Evolutionary conservation across 257 asterid species (phyloP).

Genomic region (Solanum okadae): DNA sequence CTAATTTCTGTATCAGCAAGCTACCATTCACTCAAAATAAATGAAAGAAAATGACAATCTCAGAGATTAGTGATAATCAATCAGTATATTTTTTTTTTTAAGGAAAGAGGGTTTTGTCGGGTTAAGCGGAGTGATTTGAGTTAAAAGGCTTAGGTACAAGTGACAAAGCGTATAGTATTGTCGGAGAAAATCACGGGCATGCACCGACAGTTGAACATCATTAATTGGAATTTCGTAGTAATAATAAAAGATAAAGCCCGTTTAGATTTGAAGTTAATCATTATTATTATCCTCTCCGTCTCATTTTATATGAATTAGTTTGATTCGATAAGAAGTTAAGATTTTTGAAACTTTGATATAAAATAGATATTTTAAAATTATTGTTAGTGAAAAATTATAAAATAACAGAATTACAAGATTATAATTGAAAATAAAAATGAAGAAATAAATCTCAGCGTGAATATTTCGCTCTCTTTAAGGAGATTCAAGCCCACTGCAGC

Average conservation of each 20-base stretch:
- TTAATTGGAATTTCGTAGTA: neutral
- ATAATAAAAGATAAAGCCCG: neutral
- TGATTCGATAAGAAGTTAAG: too few species aligned
- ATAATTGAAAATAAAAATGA: too few species aligned
- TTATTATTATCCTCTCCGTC: neutral
- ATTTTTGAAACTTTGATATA: too few species aligned
- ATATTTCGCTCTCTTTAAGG: too few species aligned
- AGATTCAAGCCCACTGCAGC: too few species aligned
- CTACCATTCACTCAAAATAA: neutral
- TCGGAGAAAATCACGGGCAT: neutral
- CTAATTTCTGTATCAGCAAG: neutral
- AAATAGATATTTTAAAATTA: too few species aligned
- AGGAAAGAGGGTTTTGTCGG: neutral
- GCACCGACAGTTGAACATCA: neutral
- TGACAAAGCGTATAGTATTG: neutral
- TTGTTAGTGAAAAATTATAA: too few species aligned
- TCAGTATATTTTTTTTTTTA: too few species aligned
- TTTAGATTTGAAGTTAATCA: neutral
- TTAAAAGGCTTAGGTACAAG: neutral
- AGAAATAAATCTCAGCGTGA: too few species aligned
- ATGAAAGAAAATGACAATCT: neutral
- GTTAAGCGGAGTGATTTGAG: neutral
- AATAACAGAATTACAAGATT: too few species aligned
- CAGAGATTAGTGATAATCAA: neutral
- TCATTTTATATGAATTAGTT: too few species aligned